These are phyloP conservation scores for Irpex lacteus DNA, from an alignment of 1,284 basidiomycete species.

Conservation along the genomic window DNA sequence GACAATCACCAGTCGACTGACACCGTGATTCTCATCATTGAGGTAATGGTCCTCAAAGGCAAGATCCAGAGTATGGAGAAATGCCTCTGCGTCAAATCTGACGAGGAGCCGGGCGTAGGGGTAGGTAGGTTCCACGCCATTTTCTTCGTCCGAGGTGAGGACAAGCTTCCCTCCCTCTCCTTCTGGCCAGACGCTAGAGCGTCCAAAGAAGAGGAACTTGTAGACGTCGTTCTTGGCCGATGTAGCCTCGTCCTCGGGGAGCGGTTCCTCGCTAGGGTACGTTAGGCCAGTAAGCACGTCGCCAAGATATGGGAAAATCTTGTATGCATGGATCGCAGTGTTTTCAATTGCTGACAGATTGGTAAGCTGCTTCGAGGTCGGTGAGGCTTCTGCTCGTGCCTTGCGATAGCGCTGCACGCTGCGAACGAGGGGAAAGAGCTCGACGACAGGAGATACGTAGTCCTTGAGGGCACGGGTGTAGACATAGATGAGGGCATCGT, in stretches of 20 bases:
- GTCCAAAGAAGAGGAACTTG: conserved; percentile 81
- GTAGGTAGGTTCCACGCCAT: conserved; percentile 74
- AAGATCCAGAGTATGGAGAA: conserved; percentile 91
- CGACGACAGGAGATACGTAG: conserved; percentile 87
- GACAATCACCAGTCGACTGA: conserved; percentile 82
- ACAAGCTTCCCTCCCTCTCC: conserved; percentile 71
- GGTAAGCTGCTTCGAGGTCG: conserved; percentile 25
- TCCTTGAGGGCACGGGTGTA: conserved; percentile 88
- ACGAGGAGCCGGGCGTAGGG: conserved; percentile 87
- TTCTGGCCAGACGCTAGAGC: conserved; percentile 76
- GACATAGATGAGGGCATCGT: conserved; percentile 94
- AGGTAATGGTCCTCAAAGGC: conserved; percentile 94
- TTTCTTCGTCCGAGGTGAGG: conserved; percentile 70
- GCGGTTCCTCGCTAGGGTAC: conserved; percentile 81
- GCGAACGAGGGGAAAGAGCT: conserved; percentile 78
- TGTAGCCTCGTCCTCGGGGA: conserved; percentile 61
- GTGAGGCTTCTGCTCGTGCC: conserved; percentile 34
- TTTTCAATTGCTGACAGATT: conserved; percentile 51
- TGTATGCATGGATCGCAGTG: conserved; percentile 79
- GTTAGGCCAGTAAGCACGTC: conserved; percentile 81
- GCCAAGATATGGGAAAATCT: conserved; percentile 91
- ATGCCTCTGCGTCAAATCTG: conserved; percentile 90
- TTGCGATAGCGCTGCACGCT: conserved; percentile 54
- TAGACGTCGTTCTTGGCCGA: conserved; percentile 76
- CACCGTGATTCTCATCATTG: conserved; percentile 67